Evolutionary conservation across 345 rosid genomes (phyloP).

Genomic region (Acer negundo): DNA sequence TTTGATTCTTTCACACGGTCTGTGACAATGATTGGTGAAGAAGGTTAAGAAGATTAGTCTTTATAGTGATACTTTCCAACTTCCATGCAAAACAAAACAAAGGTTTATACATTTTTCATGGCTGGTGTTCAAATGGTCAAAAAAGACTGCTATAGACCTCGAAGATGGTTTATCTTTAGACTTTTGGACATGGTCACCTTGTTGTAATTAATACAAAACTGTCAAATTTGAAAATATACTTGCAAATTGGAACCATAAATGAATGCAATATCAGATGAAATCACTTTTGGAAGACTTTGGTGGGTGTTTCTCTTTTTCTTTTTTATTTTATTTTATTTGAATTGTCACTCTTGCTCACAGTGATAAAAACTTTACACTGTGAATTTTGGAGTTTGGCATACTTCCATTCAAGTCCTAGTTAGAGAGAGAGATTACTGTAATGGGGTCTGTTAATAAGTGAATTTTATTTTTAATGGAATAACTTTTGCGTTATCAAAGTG

Average conservation of each 20-base stretch:
- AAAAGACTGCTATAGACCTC: neutral
- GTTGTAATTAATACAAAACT: neutral
- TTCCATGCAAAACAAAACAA: neutral
- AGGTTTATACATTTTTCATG: neutral
- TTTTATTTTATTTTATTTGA: neutral
- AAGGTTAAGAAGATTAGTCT: no score
- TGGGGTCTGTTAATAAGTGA: neutral
- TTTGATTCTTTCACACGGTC: neutral
- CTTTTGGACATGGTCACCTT: neutral
- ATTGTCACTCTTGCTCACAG: neutral
- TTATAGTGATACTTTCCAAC: neutral
- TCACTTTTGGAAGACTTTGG: neutral
- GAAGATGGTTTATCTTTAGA: neutral
- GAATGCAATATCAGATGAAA: neutral
- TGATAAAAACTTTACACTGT: neutral
- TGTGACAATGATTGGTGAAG: neutral
- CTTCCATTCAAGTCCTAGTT: neutral
- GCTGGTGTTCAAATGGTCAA: constrained; percentile 2
- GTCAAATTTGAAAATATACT: neutral
- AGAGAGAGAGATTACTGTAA: neutral
- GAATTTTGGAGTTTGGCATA: neutral
- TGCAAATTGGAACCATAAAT: neutral
- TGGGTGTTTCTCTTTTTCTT: neutral
- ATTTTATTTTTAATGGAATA: neutral
- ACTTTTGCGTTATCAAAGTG: neutral